A percentile compares a stretch with the other conserved stretches of the same genome.
These are phyloP conservation scores for Aristolochia californica DNA, from an alignment of 164 flowering plant genomes.

Conservation along the genomic window DNA sequence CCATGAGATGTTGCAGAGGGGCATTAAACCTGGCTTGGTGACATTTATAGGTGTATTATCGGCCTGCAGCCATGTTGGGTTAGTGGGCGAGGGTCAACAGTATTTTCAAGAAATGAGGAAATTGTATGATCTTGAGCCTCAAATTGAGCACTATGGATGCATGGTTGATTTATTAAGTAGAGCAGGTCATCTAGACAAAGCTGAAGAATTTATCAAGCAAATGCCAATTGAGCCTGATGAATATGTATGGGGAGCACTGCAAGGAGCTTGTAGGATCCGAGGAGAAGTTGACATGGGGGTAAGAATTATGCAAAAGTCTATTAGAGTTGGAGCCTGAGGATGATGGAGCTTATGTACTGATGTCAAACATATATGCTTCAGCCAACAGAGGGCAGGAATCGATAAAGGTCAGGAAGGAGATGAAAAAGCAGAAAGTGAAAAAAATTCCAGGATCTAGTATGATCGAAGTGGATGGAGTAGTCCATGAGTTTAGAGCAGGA, in stretches of 20 bases:
- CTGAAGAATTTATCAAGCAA: slow-evolving; percentile 7
- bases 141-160: slow-evolving; percentile 16
- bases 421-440: slow-evolving; percentile 10
- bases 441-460: slow-evolving; percentile 15
- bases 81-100: slow-evolving; percentile 11
- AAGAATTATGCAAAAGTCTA: slow-evolving; percentile 1
- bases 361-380: slow-evolving; percentile 16
- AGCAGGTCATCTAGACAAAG: slow-evolving; percentile 11
- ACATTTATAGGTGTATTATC: slow-evolving; percentile 14
- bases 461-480: slow-evolving; percentile 14
- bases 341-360: slow-evolving; percentile 14
- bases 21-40: slow-evolving; percentile 11
- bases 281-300: slow-evolving; percentile 10
- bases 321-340: slow-evolving; percentile 11
- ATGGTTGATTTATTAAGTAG: slow-evolving; percentile 17
- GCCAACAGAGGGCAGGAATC: slow-evolving; percentile 9
- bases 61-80: slow-evolving; percentile 14
- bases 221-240: slow-evolving; percentile 16
- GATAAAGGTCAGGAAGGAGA: slow-evolving; percentile 10
- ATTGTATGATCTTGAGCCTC: slow-evolving; percentile 9
- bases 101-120: slow-evolving; percentile 11
- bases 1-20: slow-evolving; percentile 10
- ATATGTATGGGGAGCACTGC: slow-evolving; percentile 13
- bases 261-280: slow-evolving; percentile 16
- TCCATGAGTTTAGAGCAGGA: slow-evolving; percentile 12